Base-by-base conservation (phyloP, 768 basidiomycete species). In the Lenzites betulinus region DNA sequence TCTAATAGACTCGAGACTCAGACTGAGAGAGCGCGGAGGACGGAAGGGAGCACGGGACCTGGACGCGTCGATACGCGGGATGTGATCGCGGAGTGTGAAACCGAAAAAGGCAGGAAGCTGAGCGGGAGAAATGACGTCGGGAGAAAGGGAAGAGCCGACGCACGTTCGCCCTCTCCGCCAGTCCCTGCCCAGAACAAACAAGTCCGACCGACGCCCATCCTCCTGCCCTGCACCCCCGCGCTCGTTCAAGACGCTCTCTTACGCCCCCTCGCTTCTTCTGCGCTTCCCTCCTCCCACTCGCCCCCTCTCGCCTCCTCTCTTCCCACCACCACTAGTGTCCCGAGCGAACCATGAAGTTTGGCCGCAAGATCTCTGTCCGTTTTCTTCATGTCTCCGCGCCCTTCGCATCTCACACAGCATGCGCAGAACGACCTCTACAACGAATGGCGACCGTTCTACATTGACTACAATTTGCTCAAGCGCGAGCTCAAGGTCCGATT, bases 391-490 rank as follows among this genome's bases (percentile, higher is more conserved):
- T n/a, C 28, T 18, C 51, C 41, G 30, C 25, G 18, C 44, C 36
- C 22, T 44, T 20, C 38, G 50, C 52, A 50, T 28, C 58, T 36
- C 26, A 57, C 47, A 7, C 22, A 18, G n/a, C 44, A 3, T 16
- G 28, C n/a, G 1, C 70, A 95, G 92, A 85, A 84, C 50, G 89
- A 90, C 67, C 81, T 93, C 42, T 97, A 95, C 75, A 83, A 81
- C 65, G 95, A 93, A 81, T 97, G 95, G 95, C 82, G 87, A 20
- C 89, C 89, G 2, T 90, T 88, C 68, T 98, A 98, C 70, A 82
- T 98, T 58, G 85, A 95, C 76, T 98, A 98, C 69, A 92, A 90
- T 67, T 78, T 81, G 8, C 80, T 98, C 44, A 98, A 98, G 75
- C 90, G 91, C 55, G 89, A 92, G 65, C 85, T 98, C 66, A 97